Evolutionary conservation across 169 alveolate species (phyloP), one percentile per base, ranked within the genome.

Genomic region (Plasmodium blacklocki): DNA sequence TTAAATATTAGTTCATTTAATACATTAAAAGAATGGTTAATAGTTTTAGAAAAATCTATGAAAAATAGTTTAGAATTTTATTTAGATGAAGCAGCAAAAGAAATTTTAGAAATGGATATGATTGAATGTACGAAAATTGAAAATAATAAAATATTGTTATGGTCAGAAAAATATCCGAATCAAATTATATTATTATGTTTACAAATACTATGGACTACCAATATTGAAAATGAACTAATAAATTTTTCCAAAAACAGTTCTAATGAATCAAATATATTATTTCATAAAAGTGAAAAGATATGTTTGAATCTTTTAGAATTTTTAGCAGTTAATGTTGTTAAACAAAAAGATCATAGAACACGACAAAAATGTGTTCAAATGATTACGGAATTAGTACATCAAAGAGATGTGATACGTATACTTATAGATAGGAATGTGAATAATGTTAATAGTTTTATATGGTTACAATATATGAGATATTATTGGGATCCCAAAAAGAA

Each of bases 391-490:
- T 94, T 97, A 39, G 99, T 98, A 3, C 99, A 98, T 89, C 98
- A 98, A 88, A 96, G 99, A 91, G 99, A 98, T 91, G 99, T 97
- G 12, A 95, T 98, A 50, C 94, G 98, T 72, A 80, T 90, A 39
- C 72, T 97, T 19, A 93, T 91, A 73, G 80, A 76, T 8, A 92
- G 90, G 32, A 72, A 85, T 39, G 88, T 91, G 21, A 23, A n/a
- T 21, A 70, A 87, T 45, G 64, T 72, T 43, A 92, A 94, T 56
- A 98, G 97, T 66, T 98, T 97, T 89, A 91, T 95, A 11, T 98
- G 99, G 99, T 94, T 97, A 21, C 97, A 97, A 88, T 98, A 96
- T 93, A 97, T 98, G 98, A 96, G 99, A 64, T 97, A 97, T 93
- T 98, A 98, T 80, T 97, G 98, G 97, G 83, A 95, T 62, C 59